A percentile compares a stretch with the other conserved stretches of the same genome.
Conservation (phyloP, 2,329 filamentous ascomycete genomes). For the Botryosphaeria agaves region DNA sequence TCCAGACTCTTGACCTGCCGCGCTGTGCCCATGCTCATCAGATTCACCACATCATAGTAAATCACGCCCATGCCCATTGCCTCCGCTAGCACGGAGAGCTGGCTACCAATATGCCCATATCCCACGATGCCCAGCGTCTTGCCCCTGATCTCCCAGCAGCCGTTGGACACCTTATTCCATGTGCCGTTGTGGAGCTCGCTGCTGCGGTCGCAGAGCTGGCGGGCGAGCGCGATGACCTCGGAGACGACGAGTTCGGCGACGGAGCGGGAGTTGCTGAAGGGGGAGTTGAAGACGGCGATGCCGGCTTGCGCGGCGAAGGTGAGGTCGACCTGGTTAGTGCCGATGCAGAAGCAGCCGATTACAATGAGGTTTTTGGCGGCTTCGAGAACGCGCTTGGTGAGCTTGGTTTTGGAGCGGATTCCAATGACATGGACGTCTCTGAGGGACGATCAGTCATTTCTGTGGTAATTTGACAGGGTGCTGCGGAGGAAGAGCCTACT, state of each 20-base stretch:
- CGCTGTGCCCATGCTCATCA: constrained; percentile 86
- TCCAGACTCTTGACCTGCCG: constrained; percentile 67
- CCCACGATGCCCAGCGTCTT: constrained; percentile 95
- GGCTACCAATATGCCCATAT: constrained; percentile 93
- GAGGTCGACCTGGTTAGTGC: constrained; percentile 88
- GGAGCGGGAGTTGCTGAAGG: constrained; percentile 93
- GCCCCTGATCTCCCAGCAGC: constrained; percentile 95
- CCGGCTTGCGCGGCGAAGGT: constrained; percentile 67
- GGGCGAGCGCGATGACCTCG: constrained; percentile 81
- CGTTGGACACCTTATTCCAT: constrained; percentile 95
- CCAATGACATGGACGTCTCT: constrained; percentile 95
- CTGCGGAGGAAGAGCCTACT: too few species aligned
- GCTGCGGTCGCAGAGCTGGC: constrained; percentile 84
- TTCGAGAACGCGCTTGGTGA: constrained; percentile 67
- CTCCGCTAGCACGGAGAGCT: constrained; percentile 88
- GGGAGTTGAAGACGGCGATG: constrained; percentile 97
- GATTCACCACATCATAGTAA: constrained; percentile 86
- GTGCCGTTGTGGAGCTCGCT: constrained; percentile 85
- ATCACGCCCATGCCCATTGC: constrained; percentile 97
- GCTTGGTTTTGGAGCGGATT: constrained; percentile 94
- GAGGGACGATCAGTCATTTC: background rate
- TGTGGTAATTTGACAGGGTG: too few species aligned
- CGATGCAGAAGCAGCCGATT: constrained; percentile 96
- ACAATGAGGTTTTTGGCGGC: constrained; percentile 91
- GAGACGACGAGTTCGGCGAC: constrained; percentile 92